Percentiles rank a stretch among this genome's conserved stretches.
These are phyloP conservation scores for Hyaloperonospora brassicae DNA, from an alignment of 352 stramenopile species.

Conservation along the genomic window DNA sequence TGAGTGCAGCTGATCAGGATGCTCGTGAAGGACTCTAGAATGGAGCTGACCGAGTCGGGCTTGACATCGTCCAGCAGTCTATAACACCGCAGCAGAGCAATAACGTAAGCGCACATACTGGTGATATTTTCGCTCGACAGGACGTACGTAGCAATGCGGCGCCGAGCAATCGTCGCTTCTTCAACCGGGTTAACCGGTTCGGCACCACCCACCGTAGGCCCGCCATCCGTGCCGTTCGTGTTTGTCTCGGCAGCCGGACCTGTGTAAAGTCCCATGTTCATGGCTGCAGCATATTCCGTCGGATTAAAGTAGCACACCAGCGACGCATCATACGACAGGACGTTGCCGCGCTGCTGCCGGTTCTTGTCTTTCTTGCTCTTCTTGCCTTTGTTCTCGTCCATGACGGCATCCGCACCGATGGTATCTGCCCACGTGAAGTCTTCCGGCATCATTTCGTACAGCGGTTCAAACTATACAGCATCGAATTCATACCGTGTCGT, in stretches of 20 bases:
- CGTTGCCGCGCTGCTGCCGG: conserved; percentile 17
- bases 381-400: conserved; percentile 42
- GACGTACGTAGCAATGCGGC: conserved; percentile 44
- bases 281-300: conserved; percentile 57
- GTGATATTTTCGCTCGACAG: neutral
- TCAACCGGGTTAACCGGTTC: conserved; percentile 48
- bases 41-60: conserved; percentile 28
- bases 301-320: conserved; percentile 75
- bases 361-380: conserved; percentile 47
- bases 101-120: neutral
- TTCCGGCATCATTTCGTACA: conserved; percentile 59
- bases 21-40: conserved; percentile 48
- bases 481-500: neutral
- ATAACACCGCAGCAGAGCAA: conserved; percentile 1
- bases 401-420: conserved; percentile 39
- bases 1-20: conserved; percentile 63
- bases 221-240: conserved; percentile 10
- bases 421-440: conserved; percentile 59
- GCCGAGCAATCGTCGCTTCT: conserved; percentile 51
- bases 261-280: conserved; percentile 53
- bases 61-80: conserved; percentile 57
- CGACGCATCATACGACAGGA: conserved; percentile 64
- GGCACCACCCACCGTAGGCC: conserved; percentile 12
- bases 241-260: conserved; percentile 23
- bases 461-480: conserved; percentile 47